Conservation (phyloP, 176 grass and related monocot species). For the Dendrocalamus sinicus region DNA sequence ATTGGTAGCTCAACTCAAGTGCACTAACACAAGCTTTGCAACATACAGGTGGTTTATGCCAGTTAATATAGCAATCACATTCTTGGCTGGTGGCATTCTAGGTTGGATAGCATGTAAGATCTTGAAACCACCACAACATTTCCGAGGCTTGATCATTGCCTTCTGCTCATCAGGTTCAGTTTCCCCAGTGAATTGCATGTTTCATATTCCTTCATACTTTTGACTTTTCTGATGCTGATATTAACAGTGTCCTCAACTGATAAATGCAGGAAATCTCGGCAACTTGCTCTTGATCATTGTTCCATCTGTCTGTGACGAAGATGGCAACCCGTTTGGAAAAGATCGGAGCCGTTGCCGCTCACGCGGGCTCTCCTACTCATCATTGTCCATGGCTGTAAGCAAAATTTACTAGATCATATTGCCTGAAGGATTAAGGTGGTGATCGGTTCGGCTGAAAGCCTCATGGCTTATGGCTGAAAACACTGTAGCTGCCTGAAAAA, state of each 20-base stretch:
- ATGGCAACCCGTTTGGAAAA: slow-evolving; percentile 66
- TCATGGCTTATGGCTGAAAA: too few relatives aligned
- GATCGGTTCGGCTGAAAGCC: too few relatives aligned
- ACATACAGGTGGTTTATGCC: slow-evolving; percentile 97
- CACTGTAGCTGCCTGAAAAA: too few relatives aligned
- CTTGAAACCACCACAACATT: slow-evolving; percentile 63
- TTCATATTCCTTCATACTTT: slow-evolving; percentile 11
- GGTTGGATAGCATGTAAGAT: slow-evolving; percentile 77
- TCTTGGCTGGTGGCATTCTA: slow-evolving; percentile 61
- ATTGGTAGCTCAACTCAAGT: not conserved
- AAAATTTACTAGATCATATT: not conserved
- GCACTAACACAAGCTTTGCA: not conserved
- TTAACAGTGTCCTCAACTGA: not conserved
- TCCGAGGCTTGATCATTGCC: slow-evolving; percentile 66
- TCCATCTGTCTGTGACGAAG: slow-evolving; percentile 74
- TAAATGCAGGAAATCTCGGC: slow-evolving; percentile 73
- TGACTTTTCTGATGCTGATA: not conserved
- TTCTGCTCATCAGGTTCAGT: slow-evolving; percentile 71
- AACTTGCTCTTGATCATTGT: slow-evolving; percentile 78
- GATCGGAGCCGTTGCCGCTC: slow-evolving; percentile 54
- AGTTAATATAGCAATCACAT: slow-evolving; percentile 79
- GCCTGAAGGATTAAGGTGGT: not conserved
- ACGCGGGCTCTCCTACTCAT: slow-evolving; percentile 72
- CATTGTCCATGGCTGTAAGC: slow-evolving; percentile 92
- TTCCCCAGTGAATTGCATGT: not conserved